Evolutionary conservation across 352 stramenopile species (phyloP).

Genomic region (Halophytophthora batemanensis): DNA sequence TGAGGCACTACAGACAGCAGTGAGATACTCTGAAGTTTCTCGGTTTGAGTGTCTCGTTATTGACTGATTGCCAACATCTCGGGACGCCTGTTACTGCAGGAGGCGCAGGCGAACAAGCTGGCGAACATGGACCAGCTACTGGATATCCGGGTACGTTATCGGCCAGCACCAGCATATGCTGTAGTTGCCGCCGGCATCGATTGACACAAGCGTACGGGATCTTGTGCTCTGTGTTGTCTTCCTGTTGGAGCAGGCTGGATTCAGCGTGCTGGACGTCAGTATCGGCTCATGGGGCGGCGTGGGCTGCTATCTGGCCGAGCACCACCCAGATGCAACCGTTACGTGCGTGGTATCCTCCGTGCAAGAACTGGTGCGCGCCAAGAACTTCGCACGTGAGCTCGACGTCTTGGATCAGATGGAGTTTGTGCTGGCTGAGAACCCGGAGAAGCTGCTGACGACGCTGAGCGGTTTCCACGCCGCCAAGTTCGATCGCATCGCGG

Average conservation of each 20-base stretch:
- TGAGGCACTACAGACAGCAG: too few relatives aligned
- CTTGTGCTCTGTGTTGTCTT: background rate
- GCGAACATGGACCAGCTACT: slow-evolving; percentile 59
- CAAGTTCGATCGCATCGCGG: slow-evolving; percentile 68
- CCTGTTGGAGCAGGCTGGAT: slow-evolving; percentile 31
- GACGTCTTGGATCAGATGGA: slow-evolving; percentile 61
- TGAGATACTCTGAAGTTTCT: too few relatives aligned
- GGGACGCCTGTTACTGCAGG: too few relatives aligned
- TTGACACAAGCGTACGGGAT: background rate
- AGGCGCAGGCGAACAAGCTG: slow-evolving; percentile 70
- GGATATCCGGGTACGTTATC: slow-evolving; percentile 40
- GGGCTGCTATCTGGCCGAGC: slow-evolving; percentile 66
- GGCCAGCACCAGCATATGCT: too few relatives aligned
- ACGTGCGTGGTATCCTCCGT: slow-evolving; percentile 58
- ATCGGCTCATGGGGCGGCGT: slow-evolving; percentile 81
- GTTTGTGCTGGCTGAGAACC: slow-evolving; percentile 64
- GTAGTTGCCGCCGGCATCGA: too few relatives aligned
- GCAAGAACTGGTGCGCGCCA: slow-evolving; percentile 55
- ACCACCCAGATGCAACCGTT: slow-evolving; percentile 38
- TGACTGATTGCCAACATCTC: too few relatives aligned
- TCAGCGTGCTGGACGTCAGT: slow-evolving; percentile 79
- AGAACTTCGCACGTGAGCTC: slow-evolving; percentile 57
- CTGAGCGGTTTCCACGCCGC: slow-evolving; percentile 52
- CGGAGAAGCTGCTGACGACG: slow-evolving; percentile 55
- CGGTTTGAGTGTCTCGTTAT: too few relatives aligned